These are phyloP conservation scores for Penicillium canescens DNA, from an alignment of 495 filamentous ascomycete genomes.

Conservation along the genomic window DNA sequence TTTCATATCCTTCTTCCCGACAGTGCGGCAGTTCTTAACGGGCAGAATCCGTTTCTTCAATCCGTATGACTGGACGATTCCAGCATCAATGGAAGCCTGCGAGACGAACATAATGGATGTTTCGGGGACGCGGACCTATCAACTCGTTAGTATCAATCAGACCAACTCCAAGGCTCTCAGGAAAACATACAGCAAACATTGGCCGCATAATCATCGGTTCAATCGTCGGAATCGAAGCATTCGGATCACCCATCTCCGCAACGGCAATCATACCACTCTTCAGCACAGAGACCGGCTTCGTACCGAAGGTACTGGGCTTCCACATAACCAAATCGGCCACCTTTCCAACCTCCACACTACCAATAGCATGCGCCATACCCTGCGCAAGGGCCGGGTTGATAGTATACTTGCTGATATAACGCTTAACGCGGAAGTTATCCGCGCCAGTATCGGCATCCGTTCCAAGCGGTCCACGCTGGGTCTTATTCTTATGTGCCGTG, in stretches of 20 bases:
- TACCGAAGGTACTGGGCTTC: slow-evolving; percentile 83
- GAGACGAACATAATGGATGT: slow-evolving; percentile 85
- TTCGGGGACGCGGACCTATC: slow-evolving; percentile 53
- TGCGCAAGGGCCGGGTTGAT: slow-evolving; percentile 95
- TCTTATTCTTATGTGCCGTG: slow-evolving; percentile 97
- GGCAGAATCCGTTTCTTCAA: slow-evolving; percentile 80
- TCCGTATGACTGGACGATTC: slow-evolving; percentile 66
- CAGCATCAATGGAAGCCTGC: slow-evolving; percentile 63
- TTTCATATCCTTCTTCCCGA: slow-evolving; percentile 93
- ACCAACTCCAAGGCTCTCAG: too few species aligned
- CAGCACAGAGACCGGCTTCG: slow-evolving; percentile 79
- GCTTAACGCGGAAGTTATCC: slow-evolving; percentile 91
- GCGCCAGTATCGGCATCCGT: slow-evolving; percentile 82
- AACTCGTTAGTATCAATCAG: too few species aligned
- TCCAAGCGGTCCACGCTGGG: slow-evolving; percentile 72
- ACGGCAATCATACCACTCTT: slow-evolving; percentile 90
- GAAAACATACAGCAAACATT: slow-evolving; percentile 68
- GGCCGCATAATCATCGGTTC: slow-evolving; percentile 84
- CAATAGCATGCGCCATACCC: slow-evolving; percentile 88
- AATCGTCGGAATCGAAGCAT: slow-evolving; percentile 88
- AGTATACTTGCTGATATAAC: slow-evolving; percentile 96
- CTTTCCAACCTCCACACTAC: slow-evolving; percentile 87
- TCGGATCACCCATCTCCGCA: slow-evolving; percentile 93
- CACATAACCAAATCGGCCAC: slow-evolving; percentile 90
- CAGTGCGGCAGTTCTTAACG: slow-evolving; percentile 74